Base-by-base conservation (phyloP, 1,139 yeast genomes). In the Geotrichum citri-aurantii region DNA sequence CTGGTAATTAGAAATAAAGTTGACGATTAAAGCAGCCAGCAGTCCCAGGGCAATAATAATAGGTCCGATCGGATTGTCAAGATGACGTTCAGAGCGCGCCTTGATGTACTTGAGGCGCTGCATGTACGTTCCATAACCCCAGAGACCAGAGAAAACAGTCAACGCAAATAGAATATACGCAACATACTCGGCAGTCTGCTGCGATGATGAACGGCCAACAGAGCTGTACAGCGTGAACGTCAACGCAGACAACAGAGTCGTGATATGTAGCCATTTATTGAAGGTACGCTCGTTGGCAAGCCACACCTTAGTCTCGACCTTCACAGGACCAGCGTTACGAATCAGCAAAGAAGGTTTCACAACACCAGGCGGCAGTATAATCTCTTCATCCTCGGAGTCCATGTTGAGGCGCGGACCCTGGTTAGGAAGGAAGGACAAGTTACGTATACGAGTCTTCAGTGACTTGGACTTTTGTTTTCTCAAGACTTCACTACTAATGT, bases 271-370 rank as follows among this genome's bases (percentile, higher is more conserved):
- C 99, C 99, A 93, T 73, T 95, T 83, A 77, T 89, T 87, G 75
- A 92, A 92, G 1, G 99, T 93, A 74, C 99, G 87, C 76, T 93
- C 99, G 70, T 93, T 93, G 40, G 99, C 99, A 63, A 93, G 79
- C 98, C 99, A 93, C 46, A 93, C 99, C 72, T 93, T 93, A 40
- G 98, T 95, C 76, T 93, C 99, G 59, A 93, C 91, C 73, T 88
- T 91, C 61, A 91, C 82, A 1, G 97, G 95, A 6, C 97, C 97
- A 44, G 93, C 85, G 71, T 91, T 91, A 70, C 92, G 88, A 68
- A 93, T 79, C 75, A 88, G 83, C 54, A 79, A 76, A 12, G 81
- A 83, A 55, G 99, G 99, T 69, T 86, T 88, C 55, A 79, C 78
- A 19, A 93, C 98, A 26, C 98, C 98, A 4, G 88, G 84, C 6